phyloP scores from a whole-genome alignment of 1,284 basidiomycete genomes.

The Cutaneotrichosporon cyanovorans region DNA sequence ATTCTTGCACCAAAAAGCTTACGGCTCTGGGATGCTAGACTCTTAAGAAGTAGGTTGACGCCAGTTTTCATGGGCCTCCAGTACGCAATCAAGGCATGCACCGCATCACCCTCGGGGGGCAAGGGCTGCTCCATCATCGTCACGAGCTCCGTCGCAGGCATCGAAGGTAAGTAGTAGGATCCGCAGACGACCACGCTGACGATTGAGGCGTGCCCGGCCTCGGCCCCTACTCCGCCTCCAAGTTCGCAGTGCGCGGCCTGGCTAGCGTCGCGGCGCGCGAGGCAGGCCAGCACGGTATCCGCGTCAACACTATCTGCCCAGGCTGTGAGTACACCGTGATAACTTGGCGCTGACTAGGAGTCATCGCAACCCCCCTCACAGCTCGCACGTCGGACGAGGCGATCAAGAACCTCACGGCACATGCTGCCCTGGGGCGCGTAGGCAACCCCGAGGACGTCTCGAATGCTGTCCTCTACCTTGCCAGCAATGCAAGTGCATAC shows the following conservation, averaged over 20 bases:
- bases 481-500: conserved; percentile 39
- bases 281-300: conserved; percentile 24
- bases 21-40: too few relatives aligned
- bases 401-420: not conserved
- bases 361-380: too few relatives aligned
- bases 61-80: conserved; percentile 26
- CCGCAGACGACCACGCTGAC: conserved; percentile 15
- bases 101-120: conserved; percentile 15
- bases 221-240: conserved; percentile 25
- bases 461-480: conserved; percentile 38
- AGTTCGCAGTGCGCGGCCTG: conserved; percentile 29
- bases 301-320: conserved; percentile 30
- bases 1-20: too few relatives aligned
- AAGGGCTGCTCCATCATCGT: conserved; percentile 23
- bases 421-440: not conserved
- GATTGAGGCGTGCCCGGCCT: conserved; percentile 26
- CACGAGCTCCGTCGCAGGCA: conserved; percentile 22
- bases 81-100: conserved; percentile 19
- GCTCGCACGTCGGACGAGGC: too few relatives aligned
- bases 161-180: conserved; percentile 11
- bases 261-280: conserved; percentile 23
- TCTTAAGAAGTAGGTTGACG: not conserved
- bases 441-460: not conserved
- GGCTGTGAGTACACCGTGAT: conserved; percentile 14
- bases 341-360: too few relatives aligned